Evolutionary conservation across 2,329 filamentous ascomycete genomes (phyloP), one percentile per base, ranked within the genome.

Genomic region (Pestalotiopsis sp.): DNA sequence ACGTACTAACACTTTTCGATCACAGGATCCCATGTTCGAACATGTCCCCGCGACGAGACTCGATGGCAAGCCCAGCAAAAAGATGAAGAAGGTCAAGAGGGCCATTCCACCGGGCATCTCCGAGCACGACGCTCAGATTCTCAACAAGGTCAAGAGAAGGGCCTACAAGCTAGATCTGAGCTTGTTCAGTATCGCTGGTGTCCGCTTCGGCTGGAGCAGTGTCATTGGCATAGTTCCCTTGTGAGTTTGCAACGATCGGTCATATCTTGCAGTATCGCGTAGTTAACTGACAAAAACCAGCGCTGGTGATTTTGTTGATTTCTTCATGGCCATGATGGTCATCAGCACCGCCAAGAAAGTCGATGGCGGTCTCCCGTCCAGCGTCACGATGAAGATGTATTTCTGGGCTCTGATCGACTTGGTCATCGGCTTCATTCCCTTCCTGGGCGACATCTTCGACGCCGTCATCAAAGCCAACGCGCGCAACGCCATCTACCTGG

Each of bases 21-120:
- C 61, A 9, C 75, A 98, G 93, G 95, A 98, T 78, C 94, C 95
- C 5, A 97, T 94, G 82, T 97, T 95, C 75, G 93, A 97, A 79
- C 86, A 90, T 73, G 90, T 97, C 45, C 90, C 91, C 25, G 91
- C 95, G 57, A 93, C 92, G 9, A 87, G 90, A 71, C 84, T 92
- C 57, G 82, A 90, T 72, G 90, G 90, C 69, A 88, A 85, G 66
- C 89, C 90, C 31, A 87, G 79, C 3, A 90, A 89, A 75, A 97
- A 94, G 79, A 85, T 87, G 68, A 95, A 94, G 84, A 97, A 93
- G 80, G 88, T 91, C 77, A 93, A 92, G 83, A 97, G 97, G 82
- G 92, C 93, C 25, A 84, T 95, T 45, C 95, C 95, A 0, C 88
- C 89, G 31, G 95, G 95, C 67, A 89, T 98, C 66, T 95, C 94